These are phyloP conservation scores for Pythium chondricola DNA, from an alignment of 352 stramenopile species.

Conservation along the genomic window DNA sequence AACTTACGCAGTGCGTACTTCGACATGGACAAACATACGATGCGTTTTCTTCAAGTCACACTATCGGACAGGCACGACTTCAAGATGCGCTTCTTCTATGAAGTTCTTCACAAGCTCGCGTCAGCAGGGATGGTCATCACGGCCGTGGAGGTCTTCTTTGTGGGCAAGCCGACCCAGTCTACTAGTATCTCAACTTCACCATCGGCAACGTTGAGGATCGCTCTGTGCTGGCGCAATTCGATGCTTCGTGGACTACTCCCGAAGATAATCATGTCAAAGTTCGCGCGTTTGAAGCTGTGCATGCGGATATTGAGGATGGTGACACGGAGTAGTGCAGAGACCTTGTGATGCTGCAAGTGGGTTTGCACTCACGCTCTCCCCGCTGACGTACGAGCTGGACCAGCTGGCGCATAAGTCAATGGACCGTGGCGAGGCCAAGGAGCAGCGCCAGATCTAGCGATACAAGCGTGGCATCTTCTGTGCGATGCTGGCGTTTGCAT, in stretches of 20 bases:
- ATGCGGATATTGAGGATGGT: no score
- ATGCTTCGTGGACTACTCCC: not conserved
- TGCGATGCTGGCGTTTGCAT: slow-evolving; percentile 22
- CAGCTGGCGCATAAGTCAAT: slow-evolving; percentile 53
- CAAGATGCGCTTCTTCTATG: slow-evolving; percentile 17
- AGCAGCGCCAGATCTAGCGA: slow-evolving; percentile 31
- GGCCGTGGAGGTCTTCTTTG: slow-evolving; percentile 9
- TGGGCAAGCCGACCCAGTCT: slow-evolving; percentile 9
- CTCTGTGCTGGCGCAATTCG: slow-evolving; percentile 1
- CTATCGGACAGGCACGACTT: slow-evolving; percentile 20
- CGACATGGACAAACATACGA: slow-evolving; percentile 7
- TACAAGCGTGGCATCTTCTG: slow-evolving; percentile 28
- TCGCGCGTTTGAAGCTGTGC: slow-evolving; percentile 3
- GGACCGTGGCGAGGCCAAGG: slow-evolving; percentile 41
- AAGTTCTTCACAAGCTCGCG: slow-evolving; percentile 20
- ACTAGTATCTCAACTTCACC: slow-evolving; percentile 7
- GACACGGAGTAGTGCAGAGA: no score
- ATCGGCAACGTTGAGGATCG: slow-evolving; percentile 11
- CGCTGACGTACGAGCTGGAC: slow-evolving; percentile 51
- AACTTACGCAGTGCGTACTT: no score
- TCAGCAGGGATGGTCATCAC: slow-evolving; percentile 7
- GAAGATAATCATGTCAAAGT: slow-evolving; percentile 5
- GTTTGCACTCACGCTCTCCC: slow-evolving; percentile 40
- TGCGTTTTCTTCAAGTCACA: slow-evolving; percentile 21
- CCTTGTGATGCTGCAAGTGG: no score